Evolutionary conservation across 1,284 basidiomycete species (phyloP).

Genomic region (Trametes hirsuta): DNA sequence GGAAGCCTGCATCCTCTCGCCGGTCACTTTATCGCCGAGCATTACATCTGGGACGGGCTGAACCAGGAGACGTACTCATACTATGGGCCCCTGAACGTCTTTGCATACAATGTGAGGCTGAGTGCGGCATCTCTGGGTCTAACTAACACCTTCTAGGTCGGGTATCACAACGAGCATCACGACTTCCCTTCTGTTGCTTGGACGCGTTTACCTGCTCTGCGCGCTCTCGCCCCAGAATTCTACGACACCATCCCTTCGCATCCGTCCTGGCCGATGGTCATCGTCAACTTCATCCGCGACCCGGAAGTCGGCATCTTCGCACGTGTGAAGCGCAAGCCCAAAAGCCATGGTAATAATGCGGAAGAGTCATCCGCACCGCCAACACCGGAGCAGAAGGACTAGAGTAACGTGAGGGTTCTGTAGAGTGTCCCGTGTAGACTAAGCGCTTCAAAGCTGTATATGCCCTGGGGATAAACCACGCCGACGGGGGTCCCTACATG

Average conservation of each 20-base stretch:
- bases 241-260: constrained; percentile 90
- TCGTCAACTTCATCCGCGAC: constrained; percentile 92
- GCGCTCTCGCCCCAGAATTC: constrained; percentile 87
- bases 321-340: constrained; percentile 38
- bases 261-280: constrained; percentile 93
- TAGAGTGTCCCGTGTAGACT: not conserved
- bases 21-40: constrained; percentile 97
- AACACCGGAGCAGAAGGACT: not conserved
- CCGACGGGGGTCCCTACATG: too few species aligned
- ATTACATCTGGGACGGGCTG: constrained; percentile 90
- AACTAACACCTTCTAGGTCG: constrained; percentile 58
- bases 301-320: constrained; percentile 69
- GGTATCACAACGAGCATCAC: constrained; percentile 99
- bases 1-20: constrained; percentile 95
- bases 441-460: not conserved
- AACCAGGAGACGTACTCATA: constrained; percentile 97
- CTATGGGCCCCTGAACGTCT: constrained; percentile 88
- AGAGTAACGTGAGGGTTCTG: not conserved
- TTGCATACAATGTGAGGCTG: constrained; percentile 88
- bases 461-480: not conserved
- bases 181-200: constrained; percentile 97
- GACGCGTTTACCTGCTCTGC: constrained; percentile 90
- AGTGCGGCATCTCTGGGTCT: not conserved
- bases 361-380: not conserved
- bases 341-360: constrained; percentile 20